Evolutionary conservation across 2,329 filamentous ascomycete species (phyloP), one percentile per base, ranked within the genome.

Genomic region (Lachnellula suecica): DNA sequence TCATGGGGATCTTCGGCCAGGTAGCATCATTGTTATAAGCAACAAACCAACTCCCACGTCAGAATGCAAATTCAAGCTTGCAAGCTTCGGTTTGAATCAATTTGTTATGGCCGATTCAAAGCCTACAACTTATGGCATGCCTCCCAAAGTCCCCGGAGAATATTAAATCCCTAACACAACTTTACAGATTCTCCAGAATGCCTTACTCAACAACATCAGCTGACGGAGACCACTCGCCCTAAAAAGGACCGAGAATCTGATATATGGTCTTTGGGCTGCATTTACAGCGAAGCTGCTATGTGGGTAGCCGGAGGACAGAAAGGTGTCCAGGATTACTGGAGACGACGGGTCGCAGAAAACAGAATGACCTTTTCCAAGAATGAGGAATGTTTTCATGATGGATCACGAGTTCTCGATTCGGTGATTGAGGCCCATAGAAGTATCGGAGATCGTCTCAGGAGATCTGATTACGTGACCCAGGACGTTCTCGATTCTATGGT

Each of bases 1-100:
- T 29, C 70, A 72, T 57, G 60, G 65, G 41, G 62, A 69, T 54
- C 56, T 72, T 10, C 70, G 64, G n/a, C 67, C 68, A 6, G 54
- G 48, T 15, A 70, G 64, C 31, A 65, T 72, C 8, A 46, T 65
- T 8, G 65, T 67, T 13, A 37, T 60, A 3, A 63, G 63, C 27
- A 55, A 56, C 24, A 55, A 58, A 45, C 46, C 45, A 13, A 25
- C 59, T 45, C 49, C 45, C 11, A 49, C 51, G n/a, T 61, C 56
- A 15, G 57, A 63, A 22, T 64, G 59, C 52, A 43, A 58, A 5
- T 70, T 70, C 53, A 68, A 66, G 41, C 56, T 70, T 23, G 63
- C 62, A 9, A 61, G 68, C 56, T 54, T 68, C 44, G 68, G 68
- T n/a, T 25, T 64, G 10, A 54, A 47, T 38, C 44, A 53, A 31